Conservation (phyloP, 164 flowering plant species). For the Berberis thunbergii region DNA sequence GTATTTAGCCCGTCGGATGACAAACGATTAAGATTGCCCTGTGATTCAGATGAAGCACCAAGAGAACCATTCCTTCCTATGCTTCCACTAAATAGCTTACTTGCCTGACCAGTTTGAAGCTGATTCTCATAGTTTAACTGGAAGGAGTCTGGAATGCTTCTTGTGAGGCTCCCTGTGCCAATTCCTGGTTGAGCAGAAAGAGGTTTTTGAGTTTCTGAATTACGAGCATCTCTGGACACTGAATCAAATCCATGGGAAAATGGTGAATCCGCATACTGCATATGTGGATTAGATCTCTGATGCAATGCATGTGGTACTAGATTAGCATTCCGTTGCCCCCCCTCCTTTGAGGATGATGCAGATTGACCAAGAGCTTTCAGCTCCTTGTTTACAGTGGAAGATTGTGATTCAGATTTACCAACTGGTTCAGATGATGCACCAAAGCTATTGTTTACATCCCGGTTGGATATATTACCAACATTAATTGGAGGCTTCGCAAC, state of each 20-base stretch:
- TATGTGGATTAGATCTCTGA: slow-evolving; percentile 12
- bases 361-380: slow-evolving; percentile 8
- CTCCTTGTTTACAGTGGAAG: slow-evolving; percentile 8
- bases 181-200: slow-evolving; percentile 8
- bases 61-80: slow-evolving; percentile 15
- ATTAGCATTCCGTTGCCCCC: too few species aligned
- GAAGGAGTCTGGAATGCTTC: slow-evolving; percentile 3
- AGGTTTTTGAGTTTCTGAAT: slow-evolving; percentile 7
- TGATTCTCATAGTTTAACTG: slow-evolving; percentile 11
- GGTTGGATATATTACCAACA: slow-evolving; percentile 5
- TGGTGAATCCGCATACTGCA: slow-evolving; percentile 13
- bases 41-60: slow-evolving; percentile 18
- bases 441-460: slow-evolving; percentile 1
- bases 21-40: slow-evolving; percentile 16
- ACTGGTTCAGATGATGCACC: slow-evolving; percentile 2
- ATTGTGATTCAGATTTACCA: not conserved
- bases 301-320: too few species aligned
- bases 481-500: slow-evolving; percentile 5
- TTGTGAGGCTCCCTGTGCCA: slow-evolving; percentile 14
- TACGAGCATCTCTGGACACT: slow-evolving; percentile 3
- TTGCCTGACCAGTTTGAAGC: slow-evolving; percentile 11
- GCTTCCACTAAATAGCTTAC: slow-evolving; percentile 11
- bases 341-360: not conserved
- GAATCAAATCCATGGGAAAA: slow-evolving; percentile 7
- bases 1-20: slow-evolving; percentile 12